These are phyloP conservation scores for Pseudodiploospora longispora DNA, from an alignment of 2,329 filamentous ascomycete genomes.

Conservation along the genomic window DNA sequence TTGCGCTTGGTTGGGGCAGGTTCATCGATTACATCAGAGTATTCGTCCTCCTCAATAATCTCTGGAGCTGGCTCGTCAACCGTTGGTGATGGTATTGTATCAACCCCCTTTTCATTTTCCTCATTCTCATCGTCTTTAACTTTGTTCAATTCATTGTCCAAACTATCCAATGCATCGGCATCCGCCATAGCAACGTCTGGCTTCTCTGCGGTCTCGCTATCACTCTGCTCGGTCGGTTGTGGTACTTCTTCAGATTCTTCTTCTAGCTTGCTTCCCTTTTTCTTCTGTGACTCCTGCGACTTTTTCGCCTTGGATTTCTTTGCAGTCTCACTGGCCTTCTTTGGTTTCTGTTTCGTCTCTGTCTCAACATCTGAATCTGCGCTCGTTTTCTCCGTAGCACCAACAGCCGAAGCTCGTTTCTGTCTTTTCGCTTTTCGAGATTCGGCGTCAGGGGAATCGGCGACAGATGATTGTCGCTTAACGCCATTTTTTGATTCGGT, in stretches of 20 bases:
- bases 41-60: slow-evolving; percentile 29
- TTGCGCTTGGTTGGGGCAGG: slow-evolving; percentile 49
- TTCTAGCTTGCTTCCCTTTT: slow-evolving; percentile 11
- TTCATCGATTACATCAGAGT: slow-evolving; percentile 62
- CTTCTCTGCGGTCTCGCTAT: not conserved
- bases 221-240: not conserved
- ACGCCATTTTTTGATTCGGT: slow-evolving; percentile 16
- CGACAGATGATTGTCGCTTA: slow-evolving; percentile 28
- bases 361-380: not conserved
- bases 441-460: slow-evolving; percentile 20
- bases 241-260: slow-evolving; percentile 7
- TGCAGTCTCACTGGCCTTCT: slow-evolving; percentile 8
- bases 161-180: slow-evolving; percentile 3
- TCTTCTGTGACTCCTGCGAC: not conserved
- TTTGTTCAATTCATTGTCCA: slow-evolving; percentile 1
- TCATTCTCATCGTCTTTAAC: slow-evolving; percentile 4
- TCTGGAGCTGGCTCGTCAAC: slow-evolving; percentile 12
- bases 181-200: not conserved
- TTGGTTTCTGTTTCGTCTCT: slow-evolving; percentile 7
- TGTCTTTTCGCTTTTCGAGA: slow-evolving; percentile 24
- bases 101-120: slow-evolving; percentile 3
- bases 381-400: slow-evolving; percentile 2
- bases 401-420: slow-evolving; percentile 25
- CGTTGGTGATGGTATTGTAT: slow-evolving; percentile 3
- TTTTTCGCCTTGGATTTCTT: slow-evolving; percentile 3